Conservation (phyloP, 2,329 filamentous ascomycete genomes). For the Aspergillus chevalieri region DNA sequence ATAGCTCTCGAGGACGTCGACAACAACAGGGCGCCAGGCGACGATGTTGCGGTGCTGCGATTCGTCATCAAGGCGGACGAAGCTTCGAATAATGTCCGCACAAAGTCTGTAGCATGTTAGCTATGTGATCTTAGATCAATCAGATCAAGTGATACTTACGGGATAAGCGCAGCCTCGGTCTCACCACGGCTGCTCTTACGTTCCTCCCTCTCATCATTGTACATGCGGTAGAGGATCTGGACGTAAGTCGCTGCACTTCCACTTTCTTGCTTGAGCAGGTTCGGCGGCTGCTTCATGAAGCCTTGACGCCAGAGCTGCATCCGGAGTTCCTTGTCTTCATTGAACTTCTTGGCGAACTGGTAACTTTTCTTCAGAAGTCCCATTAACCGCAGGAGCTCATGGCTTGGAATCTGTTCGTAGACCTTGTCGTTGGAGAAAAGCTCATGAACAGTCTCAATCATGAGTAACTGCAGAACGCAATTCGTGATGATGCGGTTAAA, state of each 20-base stretch:
- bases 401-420: constrained; percentile 85
- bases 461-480: constrained; percentile 92
- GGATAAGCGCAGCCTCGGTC: constrained; percentile 86
- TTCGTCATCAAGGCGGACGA: constrained; percentile 83
- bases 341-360: constrained; percentile 94
- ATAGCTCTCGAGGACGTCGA: constrained; percentile 93
- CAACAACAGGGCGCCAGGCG: constrained; percentile 94
- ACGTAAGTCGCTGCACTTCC: constrained; percentile 93
- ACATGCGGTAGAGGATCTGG: constrained; percentile 94
- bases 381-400: constrained; percentile 88
- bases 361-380: constrained; percentile 90
- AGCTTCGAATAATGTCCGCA: constrained; percentile 84
- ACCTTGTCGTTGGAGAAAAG: constrained; percentile 96
- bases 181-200: constrained; percentile 71
- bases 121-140: background rate
- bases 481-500: constrained; percentile 99
- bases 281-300: constrained; percentile 99
- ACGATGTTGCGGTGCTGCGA: constrained; percentile 95
- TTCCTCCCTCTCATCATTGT: constrained; percentile 79
- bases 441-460: constrained; percentile 99
- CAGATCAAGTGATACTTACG: constrained; percentile 41
- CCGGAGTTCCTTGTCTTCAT: constrained; percentile 90
- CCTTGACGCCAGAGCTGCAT: constrained; percentile 94
- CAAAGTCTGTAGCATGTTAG: constrained; percentile 55
- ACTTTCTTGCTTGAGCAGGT: constrained; percentile 92